phyloP scores from a whole-genome alignment of 148 eudicot genomes.

The Camellia granthamiana region DNA sequence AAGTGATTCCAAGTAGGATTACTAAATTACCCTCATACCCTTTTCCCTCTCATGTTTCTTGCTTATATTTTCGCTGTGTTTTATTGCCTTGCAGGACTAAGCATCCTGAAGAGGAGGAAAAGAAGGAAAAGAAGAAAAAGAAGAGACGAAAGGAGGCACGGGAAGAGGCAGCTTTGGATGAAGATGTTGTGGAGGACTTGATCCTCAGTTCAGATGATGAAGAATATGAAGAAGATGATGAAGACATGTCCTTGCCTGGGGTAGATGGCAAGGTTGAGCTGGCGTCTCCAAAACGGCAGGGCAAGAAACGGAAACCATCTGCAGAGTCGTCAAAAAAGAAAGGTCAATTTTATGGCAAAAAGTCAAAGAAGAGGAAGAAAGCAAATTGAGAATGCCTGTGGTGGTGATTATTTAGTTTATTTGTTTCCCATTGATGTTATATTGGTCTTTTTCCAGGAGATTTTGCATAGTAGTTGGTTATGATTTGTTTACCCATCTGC shows the following conservation, averaged over 20 bases:
- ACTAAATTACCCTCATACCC: conserved; percentile 13
- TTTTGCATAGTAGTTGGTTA: background rate
- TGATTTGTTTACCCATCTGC: background rate
- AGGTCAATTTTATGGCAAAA: conserved; percentile 27
- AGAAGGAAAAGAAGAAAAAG: conserved; percentile 40
- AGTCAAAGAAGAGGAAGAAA: conserved; percentile 66
- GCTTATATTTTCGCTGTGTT: background rate
- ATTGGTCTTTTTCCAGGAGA: background rate
- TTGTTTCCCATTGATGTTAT: background rate
- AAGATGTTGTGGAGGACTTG: conserved; percentile 89
- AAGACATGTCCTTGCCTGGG: conserved; percentile 20
- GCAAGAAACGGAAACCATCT: conserved; percentile 28
- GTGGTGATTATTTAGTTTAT: background rate
- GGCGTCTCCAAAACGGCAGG: conserved; percentile 23
- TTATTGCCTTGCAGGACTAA: conserved; percentile 34
- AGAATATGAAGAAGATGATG: conserved; percentile 25
- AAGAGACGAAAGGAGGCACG: conserved; percentile 32
- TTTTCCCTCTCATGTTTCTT: background rate
- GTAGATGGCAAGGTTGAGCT: conserved; percentile 27
- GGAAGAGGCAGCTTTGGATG: conserved; percentile 39
- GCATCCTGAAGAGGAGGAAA: conserved; percentile 32
- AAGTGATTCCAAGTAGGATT: conserved; percentile 53
- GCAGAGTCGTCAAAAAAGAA: conserved; percentile 33
- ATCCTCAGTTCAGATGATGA: conserved; percentile 82
- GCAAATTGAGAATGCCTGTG: conserved; percentile 17